phyloP scores from a whole-genome alignment of 2,329 filamentous ascomycete genomes.

The Nannizziopsis arthrosporioides region DNA sequence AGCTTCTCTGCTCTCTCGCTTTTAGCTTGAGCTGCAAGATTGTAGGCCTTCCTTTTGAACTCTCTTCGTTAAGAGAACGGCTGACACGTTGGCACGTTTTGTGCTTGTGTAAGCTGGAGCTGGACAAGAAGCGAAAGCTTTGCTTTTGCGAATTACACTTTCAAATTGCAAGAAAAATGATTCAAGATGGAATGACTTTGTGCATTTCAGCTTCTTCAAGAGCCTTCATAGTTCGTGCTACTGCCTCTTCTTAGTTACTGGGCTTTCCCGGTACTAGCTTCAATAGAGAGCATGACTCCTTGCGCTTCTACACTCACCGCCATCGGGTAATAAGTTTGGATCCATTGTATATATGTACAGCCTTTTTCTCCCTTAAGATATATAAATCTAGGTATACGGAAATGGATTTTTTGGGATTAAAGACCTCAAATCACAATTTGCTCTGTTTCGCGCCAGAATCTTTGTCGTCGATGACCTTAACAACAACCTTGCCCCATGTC shows the following conservation, averaged over 20 bases:
- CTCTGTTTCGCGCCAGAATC: slow-evolving; percentile 25
- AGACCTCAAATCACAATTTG: slow-evolving; percentile 20
- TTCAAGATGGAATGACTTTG: not conserved
- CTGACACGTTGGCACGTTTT: slow-evolving; percentile 29
- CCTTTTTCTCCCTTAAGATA: not conserved
- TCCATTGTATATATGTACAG: not conserved
- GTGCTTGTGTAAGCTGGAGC: slow-evolving; percentile 34
- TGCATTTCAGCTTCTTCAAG: slow-evolving; percentile 18
- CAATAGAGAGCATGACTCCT: slow-evolving; percentile 38
- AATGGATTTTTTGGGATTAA: not conserved
- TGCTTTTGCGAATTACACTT: slow-evolving; percentile 6
- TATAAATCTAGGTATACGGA: not conserved
- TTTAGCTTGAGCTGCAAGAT: not conserved
- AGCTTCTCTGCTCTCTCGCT: not conserved
- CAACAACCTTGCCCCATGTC: slow-evolving; percentile 94
- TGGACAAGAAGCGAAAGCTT: slow-evolving; percentile 18
- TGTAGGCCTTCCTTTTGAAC: not conserved
- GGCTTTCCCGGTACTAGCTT: slow-evolving; percentile 14
- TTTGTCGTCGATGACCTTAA: slow-evolving; percentile 67
- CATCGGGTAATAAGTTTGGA: not conserved
- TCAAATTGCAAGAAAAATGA: slow-evolving; percentile 30
- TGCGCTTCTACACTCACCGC: slow-evolving; percentile 30
- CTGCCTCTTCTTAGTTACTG: slow-evolving; percentile 18
- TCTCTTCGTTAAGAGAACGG: slow-evolving; percentile 4
- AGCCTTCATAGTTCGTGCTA: slow-evolving; percentile 39